A percentile compares a stretch with the other conserved stretches of the same genome.
Conservation (phyloP, 768 basidiomycete genomes). For the Astraeus odoratus region DNA sequence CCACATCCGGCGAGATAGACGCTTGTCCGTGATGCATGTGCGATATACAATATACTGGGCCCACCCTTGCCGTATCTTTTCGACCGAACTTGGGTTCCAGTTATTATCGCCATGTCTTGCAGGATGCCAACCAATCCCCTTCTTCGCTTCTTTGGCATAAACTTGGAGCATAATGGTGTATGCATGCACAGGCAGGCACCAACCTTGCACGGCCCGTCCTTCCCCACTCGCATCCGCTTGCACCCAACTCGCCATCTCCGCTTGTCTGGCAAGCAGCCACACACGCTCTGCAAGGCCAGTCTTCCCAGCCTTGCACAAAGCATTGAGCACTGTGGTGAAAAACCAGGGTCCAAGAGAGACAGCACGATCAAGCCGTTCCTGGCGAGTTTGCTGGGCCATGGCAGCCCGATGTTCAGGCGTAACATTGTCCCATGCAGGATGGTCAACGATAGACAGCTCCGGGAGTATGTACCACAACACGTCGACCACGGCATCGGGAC, state of each 20-base stretch:
- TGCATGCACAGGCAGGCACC: constrained; percentile 58
- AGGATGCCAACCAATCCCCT: constrained; percentile 13
- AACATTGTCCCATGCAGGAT: constrained; percentile 31
- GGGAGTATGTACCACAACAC: constrained; percentile 55
- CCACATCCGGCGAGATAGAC: constrained; percentile 20
- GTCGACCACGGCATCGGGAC: constrained; percentile 35
- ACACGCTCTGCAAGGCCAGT: constrained; percentile 54
- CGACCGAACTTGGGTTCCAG: constrained; percentile 17
- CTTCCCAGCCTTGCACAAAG: constrained; percentile 48
- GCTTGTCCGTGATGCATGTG: constrained; percentile 11
- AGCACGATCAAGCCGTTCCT: constrained; percentile 34
- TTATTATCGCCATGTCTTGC: constrained; percentile 6
- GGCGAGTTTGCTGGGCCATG: constrained; percentile 19
- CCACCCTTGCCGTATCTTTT: constrained; percentile 27
- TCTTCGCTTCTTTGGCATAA: constrained; percentile 43
- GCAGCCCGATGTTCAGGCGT: constrained; percentile 21
- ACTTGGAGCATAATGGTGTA: constrained; percentile 69
- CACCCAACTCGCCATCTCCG: constrained; percentile 49
- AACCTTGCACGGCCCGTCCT: constrained; percentile 34
- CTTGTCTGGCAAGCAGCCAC: constrained; percentile 54
- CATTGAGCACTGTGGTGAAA: constrained; percentile 53
- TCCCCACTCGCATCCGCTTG: constrained; percentile 12
- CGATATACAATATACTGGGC: constrained; percentile 26
- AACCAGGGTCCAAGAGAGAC: constrained; percentile 51
- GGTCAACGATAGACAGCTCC: constrained; percentile 34